Base-by-base conservation (phyloP, 1,284 basidiomycete genomes). In the Hypsizygus ulmarius region DNA sequence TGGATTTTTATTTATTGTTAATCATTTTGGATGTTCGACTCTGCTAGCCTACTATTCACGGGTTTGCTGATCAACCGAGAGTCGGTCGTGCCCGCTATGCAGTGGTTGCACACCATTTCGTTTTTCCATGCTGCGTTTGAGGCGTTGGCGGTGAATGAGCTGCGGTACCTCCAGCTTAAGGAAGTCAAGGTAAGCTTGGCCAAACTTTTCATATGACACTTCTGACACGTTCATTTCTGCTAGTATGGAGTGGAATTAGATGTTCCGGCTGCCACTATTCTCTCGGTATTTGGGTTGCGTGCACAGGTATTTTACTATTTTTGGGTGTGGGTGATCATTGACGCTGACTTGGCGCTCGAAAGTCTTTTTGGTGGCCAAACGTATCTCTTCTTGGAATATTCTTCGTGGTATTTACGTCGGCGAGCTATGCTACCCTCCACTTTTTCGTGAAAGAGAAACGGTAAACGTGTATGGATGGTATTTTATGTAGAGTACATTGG, bases 111-210 rank as follows among this genome's bases (percentile, higher is more conserved):
- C 63, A 93, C 89, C 1, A 64, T 92, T 10, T 96, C 93, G 2
- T 98, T 98, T 78, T 98, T 97, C 85, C 96, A 98, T 69, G 95
- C 96, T n/a, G 96, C 90, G 0, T 98, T 93, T 62, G 96, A 99
- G 70, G 93, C 90, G 1, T 78, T 99, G 21, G 85, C 94, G 18
- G 94, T 98, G 50, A 98, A 98, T 65, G 95, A 99, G 68, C 73
- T 99, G 44, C 77, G 94, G 39, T 97, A 95, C 66, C 72, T 98
- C n/a, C 89, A 93, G 60, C 73, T 98, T 43, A 92, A 90, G 62
- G 91, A 98, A 67, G 79, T 84, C 59, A 89, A 90, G 77, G 90
- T 91, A 58, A 49, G 18, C 35, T 19, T 42, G n/a, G 16, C 15
- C 14, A 6, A 0, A 16, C 8, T 25, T 19, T 19, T 14, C 35